phyloP scores from a whole-genome alignment of 345 rosid species.

The Camelina neglecta region DNA sequence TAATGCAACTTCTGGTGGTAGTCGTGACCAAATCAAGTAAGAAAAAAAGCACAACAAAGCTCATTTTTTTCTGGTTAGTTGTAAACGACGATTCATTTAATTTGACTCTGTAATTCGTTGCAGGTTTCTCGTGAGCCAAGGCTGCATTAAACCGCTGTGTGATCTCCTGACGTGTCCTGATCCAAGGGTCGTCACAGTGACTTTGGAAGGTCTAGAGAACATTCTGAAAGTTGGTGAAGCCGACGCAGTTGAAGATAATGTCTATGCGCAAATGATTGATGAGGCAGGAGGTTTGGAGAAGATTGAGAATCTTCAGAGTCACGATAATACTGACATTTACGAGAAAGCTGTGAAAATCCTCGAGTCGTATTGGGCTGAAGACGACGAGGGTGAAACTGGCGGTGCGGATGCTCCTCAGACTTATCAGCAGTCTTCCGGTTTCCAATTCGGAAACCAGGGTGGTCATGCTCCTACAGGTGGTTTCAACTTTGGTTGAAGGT shows the following conservation, averaged over 20 bases:
- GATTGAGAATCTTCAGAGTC: conserved; percentile 80
- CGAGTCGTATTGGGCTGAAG: conserved; percentile 68
- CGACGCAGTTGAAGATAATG: conserved; percentile 58
- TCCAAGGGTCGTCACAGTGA: conserved; percentile 65
- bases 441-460: conserved; percentile 61
- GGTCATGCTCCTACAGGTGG: conserved; percentile 61
- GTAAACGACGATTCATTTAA: not conserved
- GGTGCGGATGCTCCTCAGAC: conserved; percentile 51
- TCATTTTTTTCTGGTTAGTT: not conserved
- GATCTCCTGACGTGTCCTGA: conserved; percentile 77
- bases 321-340: conserved; percentile 71
- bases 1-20: conserved; percentile 76
- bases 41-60: conserved; percentile 7
- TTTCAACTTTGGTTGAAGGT: conserved; percentile 63
- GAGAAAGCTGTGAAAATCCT: conserved; percentile 74
- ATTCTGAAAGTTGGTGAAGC: conserved; percentile 78
- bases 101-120: not conserved
- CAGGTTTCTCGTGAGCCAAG: conserved; percentile 62
- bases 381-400: conserved; percentile 47
- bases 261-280: conserved; percentile 67
- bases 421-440: conserved; percentile 47
- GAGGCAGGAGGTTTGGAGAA: conserved; percentile 79
- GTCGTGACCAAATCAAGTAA: conserved; percentile 71
- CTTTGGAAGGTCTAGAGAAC: conserved; percentile 74
- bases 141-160: conserved; percentile 74